A percentile compares a stretch with the other conserved stretches of the same genome.
Evolutionary conservation across 495 filamentous ascomycete genomes (phyloP).

Genomic region (Penicillium odoratum): DNA sequence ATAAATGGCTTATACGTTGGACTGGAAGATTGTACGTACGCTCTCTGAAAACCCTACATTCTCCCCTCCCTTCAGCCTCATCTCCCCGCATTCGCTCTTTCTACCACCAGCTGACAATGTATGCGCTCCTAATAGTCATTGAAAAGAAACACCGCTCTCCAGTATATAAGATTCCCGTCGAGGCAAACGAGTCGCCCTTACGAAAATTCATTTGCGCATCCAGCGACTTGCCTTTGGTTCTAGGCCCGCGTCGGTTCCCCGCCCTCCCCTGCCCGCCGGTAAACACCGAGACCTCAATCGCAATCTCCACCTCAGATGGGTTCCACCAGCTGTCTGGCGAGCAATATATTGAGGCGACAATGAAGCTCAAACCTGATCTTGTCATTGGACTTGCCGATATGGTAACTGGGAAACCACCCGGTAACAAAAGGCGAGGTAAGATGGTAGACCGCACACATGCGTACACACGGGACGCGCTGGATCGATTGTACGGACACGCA

Average conservation of each 20-base stretch:
- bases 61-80: background rate
- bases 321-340: slow-evolving; percentile 67
- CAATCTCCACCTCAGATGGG: slow-evolving; percentile 79
- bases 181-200: slow-evolving; percentile 52
- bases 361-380: slow-evolving; percentile 74
- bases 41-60: background rate
- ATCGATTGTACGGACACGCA: slow-evolving; percentile 51
- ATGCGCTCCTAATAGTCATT: slow-evolving; percentile 62
- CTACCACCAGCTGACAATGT: slow-evolving; percentile 23
- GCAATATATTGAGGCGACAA: slow-evolving; percentile 64
- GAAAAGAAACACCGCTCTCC: slow-evolving; percentile 58
- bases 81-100: background rate
- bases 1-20: slow-evolving; percentile 74
- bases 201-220: slow-evolving; percentile 70
- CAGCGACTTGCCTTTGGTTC: slow-evolving; percentile 60
- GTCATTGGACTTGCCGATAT: slow-evolving; percentile 78
- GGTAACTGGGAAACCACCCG: slow-evolving; percentile 56
- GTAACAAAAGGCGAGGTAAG: slow-evolving; percentile 68
- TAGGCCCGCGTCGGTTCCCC: slow-evolving; percentile 76
- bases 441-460: slow-evolving; percentile 83
- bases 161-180: slow-evolving; percentile 46
- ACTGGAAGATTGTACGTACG: slow-evolving; percentile 85
- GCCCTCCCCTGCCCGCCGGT: slow-evolving; percentile 69
- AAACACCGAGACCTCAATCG: slow-evolving; percentile 71
- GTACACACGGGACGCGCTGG: slow-evolving; percentile 57